A percentile compares a stretch with the other conserved stretches of the same genome.
These are phyloP conservation scores for Paramecium sonneborni DNA, from an alignment of 73 alveolate genomes.

Conservation along the genomic window DNA sequence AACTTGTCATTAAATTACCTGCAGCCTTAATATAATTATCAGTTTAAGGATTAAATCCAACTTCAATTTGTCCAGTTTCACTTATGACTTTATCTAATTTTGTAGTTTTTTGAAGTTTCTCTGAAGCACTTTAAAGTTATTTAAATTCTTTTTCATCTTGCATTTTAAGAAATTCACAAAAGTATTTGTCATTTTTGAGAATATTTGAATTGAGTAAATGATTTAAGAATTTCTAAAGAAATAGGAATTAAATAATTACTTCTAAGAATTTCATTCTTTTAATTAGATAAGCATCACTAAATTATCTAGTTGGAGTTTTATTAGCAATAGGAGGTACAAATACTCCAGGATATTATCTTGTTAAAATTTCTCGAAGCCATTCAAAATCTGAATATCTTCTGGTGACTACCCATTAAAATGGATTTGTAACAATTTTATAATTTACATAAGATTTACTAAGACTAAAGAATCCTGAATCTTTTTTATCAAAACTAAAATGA, in stretches of 20 bases:
- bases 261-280: slow-evolving; percentile 68
- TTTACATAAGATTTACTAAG: slow-evolving; percentile 54
- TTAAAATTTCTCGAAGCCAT: slow-evolving; percentile 67
- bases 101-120: neutral
- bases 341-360: slow-evolving; percentile 55
- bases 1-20: neutral
- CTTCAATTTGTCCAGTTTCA: slow-evolving; percentile 17
- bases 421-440: slow-evolving; percentile 53
- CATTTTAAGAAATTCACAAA: slow-evolving; percentile 65
- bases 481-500: neutral
- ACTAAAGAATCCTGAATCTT: slow-evolving; percentile 23
- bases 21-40: slow-evolving; percentile 12
- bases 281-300: slow-evolving; percentile 17
- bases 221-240: slow-evolving; percentile 46
- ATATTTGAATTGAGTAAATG: slow-evolving; percentile 60
- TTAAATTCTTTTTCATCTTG: slow-evolving; percentile 65
- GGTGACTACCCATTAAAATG: slow-evolving; percentile 49
- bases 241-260: neutral
- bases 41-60: slow-evolving; percentile 18
- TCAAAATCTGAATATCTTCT: slow-evolving; percentile 70
- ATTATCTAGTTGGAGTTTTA: slow-evolving; percentile 53
- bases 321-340: slow-evolving; percentile 64
- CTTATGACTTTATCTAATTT: neutral
- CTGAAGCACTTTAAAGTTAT: neutral
- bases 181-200: slow-evolving; percentile 63